Percentiles rank a stretch among this genome's conserved stretches.
Evolutionary conservation across 257 asterid genomes (phyloP).

Genomic region (Prunella vulgaris): DNA sequence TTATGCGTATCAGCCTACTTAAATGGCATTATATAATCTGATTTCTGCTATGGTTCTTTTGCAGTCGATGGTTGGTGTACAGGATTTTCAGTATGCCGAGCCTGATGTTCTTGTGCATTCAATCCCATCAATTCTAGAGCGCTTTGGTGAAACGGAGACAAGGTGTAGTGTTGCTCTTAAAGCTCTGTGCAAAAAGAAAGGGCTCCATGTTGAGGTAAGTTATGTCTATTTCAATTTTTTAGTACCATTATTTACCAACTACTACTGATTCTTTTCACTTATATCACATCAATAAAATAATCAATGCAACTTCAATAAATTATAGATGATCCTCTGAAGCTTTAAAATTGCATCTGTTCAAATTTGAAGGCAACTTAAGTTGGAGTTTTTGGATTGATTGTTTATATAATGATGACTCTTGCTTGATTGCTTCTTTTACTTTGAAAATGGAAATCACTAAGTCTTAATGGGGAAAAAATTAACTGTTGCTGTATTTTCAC

Average conservation of each 20-base stretch:
- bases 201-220: no score
- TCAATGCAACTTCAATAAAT: not conserved
- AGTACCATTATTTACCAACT: not conserved
- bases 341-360: no score
- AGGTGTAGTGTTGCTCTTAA: conserved; percentile 29
- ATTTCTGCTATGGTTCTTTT: conserved; percentile 13
- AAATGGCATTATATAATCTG: not conserved
- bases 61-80: conserved; percentile 56
- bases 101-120: conserved; percentile 77
- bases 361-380: not conserved
- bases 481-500: not conserved
- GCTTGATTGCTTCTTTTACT: not conserved
- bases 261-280: conserved; percentile 3
- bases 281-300: not conserved
- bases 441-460: not conserved
- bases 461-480: not conserved
- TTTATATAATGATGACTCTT: not conserved
- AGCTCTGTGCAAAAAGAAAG: no score
- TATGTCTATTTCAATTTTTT: not conserved
- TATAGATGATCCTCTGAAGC: not conserved
- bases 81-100: conserved; percentile 72
- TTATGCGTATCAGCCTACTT: not conserved
- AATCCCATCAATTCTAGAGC: conserved; percentile 47
- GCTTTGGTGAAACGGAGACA: conserved; percentile 37
- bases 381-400: not conserved